These are phyloP conservation scores for Colletotrichum karsti DNA, from an alignment of 2,329 filamentous ascomycete species.

Conservation along the genomic window DNA sequence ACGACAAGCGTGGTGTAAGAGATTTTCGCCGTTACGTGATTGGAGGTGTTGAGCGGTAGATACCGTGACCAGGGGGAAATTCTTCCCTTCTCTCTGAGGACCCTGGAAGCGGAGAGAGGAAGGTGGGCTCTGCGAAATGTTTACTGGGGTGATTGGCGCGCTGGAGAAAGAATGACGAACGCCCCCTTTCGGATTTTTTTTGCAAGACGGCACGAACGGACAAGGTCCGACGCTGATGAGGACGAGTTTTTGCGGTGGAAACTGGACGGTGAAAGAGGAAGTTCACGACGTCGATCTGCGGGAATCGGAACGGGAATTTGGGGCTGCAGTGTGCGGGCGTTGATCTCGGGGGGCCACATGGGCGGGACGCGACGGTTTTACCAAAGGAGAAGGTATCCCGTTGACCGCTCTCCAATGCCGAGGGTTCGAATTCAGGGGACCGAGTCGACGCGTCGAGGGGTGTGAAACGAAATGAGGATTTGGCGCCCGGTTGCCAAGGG, in stretches of 20 bases:
- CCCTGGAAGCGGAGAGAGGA: not conserved
- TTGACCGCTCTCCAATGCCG: conserved; percentile 1
- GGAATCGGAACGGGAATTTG: not conserved
- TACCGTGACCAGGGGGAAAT: not conserved
- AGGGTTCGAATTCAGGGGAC: not conserved
- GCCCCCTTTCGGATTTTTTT: not conserved
- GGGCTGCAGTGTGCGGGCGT: not conserved
- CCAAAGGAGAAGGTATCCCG: not conserved
- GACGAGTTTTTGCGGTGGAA: not conserved
- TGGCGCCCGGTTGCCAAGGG: not conserved
- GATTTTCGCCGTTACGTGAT: not conserved
- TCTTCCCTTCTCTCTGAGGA: not conserved
- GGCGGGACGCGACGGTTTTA: not conserved
- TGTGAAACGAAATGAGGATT: not conserved
- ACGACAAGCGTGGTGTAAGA: not conserved
- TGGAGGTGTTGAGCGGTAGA: not conserved
- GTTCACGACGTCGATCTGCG: not conserved
- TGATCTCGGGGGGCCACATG: not conserved
- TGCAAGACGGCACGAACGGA: too few species aligned
- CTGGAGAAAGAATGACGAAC: not conserved
- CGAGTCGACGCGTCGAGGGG: not conserved
- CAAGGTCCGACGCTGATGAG: not conserved
- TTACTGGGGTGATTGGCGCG: not conserved
- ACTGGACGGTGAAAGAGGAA: not conserved
- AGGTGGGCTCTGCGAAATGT: not conserved